Evolutionary conservation across 805 yeast species (phyloP), one percentile per base, ranked within the genome.

Genomic region (Ogataea ganodermae): DNA sequence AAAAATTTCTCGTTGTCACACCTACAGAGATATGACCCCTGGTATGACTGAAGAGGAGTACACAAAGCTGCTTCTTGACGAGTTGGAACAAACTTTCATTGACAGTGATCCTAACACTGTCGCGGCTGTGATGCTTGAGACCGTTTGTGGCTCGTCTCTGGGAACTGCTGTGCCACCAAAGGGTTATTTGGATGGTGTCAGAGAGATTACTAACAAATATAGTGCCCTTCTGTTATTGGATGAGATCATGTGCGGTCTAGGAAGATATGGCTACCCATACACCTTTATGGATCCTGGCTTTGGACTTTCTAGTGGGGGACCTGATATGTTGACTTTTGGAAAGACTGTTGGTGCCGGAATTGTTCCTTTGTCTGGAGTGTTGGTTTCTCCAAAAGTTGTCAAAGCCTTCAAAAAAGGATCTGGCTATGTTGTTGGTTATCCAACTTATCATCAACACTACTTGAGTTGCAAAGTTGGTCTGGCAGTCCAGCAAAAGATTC

Each of bases 241-340:
- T 51, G 82, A 78, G 62, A 78, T 77, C 24, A 76, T 77, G 80
- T 76, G 79, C 56, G 83, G 83, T 23, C 70, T 76, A 21, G 81
- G 81, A 28, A 70, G 82, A 59, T 62, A 71, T 50, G 81, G 81
- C 35, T 67, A 68, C 30, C 68, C 72, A 38, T 71, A 71, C 61
- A 76, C 80, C 39, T 76, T 30, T 37, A 48, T 46, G 50, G 42
- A 51, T 40, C 55, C 55, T 23, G 49, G 48, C 10, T 44, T 42
- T 31, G 52, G 52, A 20, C 31, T 52, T 6, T 23, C 46, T 33
- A 21, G 33, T 10, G 53, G 56, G 6, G 72, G 71, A 14, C 81
- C 81, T 42, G 80, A 76, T 54, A 63, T 76, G 32, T 70, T 71
- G 59, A 69, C 75, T 16, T 69, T 68, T 43, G 81, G 80, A 43